These are phyloP conservation scores for Apophysomyces variabilis DNA, from an alignment of 371 early-diverging fungal species.

Conservation along the genomic window DNA sequence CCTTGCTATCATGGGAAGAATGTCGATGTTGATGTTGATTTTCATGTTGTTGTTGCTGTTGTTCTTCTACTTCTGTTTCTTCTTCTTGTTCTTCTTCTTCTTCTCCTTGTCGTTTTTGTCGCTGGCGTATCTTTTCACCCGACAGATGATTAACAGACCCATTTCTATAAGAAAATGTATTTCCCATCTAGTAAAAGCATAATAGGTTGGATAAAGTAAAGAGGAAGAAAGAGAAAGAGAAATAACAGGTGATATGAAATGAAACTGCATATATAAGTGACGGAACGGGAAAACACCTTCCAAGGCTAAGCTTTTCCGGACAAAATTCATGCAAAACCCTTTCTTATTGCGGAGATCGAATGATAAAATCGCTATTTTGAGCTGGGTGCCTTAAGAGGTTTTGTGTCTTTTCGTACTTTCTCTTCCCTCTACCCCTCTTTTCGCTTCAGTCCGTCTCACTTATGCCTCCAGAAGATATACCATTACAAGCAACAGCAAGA, in stretches of 20 bases:
- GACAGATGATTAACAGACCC: neutral
- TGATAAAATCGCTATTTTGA: neutral
- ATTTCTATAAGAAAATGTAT: slow-evolving; percentile 13
- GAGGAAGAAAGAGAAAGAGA: slow-evolving; percentile 12
- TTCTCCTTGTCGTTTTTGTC: too few species aligned
- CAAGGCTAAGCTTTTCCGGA: neutral
- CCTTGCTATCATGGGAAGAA: neutral
- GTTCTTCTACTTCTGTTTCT: neutral
- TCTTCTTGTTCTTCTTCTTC: neutral
- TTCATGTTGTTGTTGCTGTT: neutral
- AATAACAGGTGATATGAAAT: neutral
- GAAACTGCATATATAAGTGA: neutral
- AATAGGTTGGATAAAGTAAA: slow-evolving; percentile 10
- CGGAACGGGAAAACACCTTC: neutral
- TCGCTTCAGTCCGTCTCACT: too few species aligned
- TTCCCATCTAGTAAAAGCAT: slow-evolving; percentile 23
- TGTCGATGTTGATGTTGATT: neutral
- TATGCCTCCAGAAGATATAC: slow-evolving; percentile 46
- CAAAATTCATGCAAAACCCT: neutral
- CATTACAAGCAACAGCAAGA: slow-evolving; percentile 31
- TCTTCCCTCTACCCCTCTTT: slow-evolving; percentile 5
- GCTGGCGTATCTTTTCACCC: neutral
- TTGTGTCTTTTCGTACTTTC: slow-evolving; percentile 7
- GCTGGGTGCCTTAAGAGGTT: neutral
- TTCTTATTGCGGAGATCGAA: neutral